phyloP scores from a whole-genome alignment of 306 rosid genomes.

The Inga laurina region DNA sequence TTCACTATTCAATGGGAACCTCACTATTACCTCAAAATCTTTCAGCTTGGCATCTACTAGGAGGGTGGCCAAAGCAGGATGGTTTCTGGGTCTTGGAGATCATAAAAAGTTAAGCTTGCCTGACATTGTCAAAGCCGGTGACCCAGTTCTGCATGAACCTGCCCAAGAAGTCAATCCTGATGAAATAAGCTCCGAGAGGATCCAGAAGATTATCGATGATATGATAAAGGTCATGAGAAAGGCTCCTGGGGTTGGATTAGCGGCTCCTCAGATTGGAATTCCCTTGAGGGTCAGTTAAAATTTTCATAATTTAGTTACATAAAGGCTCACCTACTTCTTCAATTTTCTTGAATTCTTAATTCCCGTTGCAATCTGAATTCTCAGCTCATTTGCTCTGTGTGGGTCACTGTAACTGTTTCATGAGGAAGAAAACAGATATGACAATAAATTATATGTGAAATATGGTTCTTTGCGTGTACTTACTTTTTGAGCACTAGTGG shows the following conservation, averaged over 20 bases:
- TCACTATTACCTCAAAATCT: slow-evolving; percentile 7
- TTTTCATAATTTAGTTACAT: neutral
- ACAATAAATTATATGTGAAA: neutral
- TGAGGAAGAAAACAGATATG: slow-evolving; percentile 15
- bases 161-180: slow-evolving; percentile 62
- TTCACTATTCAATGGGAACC: slow-evolving; percentile 17
- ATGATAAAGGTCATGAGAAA: slow-evolving; percentile 80
- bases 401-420: slow-evolving; percentile 10
- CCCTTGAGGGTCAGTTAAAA: slow-evolving; percentile 61
- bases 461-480: neutral
- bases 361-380: neutral
- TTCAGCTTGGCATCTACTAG: slow-evolving; percentile 44
- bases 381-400: neutral
- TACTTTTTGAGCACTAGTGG: neutral
- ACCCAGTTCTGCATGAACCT: slow-evolving; percentile 89
- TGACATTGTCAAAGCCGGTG: slow-evolving; percentile 85
- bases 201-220: slow-evolving; percentile 84
- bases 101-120: slow-evolving; percentile 54
- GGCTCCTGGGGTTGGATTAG: slow-evolving; percentile 91
- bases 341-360: neutral
- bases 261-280: slow-evolving; percentile 96
- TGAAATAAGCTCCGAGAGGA: slow-evolving; percentile 69
- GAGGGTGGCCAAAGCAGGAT: slow-evolving; percentile 63
- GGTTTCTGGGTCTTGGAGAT: slow-evolving; percentile 74
- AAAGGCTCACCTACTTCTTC: neutral